These are phyloP conservation scores for Alternaria sp. DNA, from an alignment of 2,329 filamentous ascomycete species.

Conservation along the genomic window DNA sequence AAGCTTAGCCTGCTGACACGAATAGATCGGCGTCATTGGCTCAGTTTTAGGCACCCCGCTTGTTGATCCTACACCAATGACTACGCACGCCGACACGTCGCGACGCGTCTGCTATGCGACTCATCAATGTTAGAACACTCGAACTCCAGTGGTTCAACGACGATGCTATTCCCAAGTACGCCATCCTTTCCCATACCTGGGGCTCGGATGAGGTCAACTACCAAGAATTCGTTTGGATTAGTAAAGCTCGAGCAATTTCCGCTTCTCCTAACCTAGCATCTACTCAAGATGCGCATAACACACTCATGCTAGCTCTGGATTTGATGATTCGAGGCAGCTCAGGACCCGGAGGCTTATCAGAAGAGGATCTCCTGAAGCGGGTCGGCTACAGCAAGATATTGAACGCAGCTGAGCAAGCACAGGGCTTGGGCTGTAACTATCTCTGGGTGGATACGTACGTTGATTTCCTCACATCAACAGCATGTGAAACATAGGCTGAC, in stretches of 20 bases:
- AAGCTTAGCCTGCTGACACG: neutral
- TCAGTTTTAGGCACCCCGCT: conserved; percentile 10
- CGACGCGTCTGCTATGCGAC: conserved; percentile 32
- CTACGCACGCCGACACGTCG: neutral
- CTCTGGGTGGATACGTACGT: conserved; percentile 37
- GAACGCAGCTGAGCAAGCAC: conserved; percentile 24
- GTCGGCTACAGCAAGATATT: conserved; percentile 31
- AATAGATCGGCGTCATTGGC: neutral
- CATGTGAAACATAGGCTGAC: neutral
- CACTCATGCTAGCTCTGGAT: conserved; percentile 30
- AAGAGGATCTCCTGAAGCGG: conserved; percentile 27
- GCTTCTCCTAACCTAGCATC: conserved; percentile 6
- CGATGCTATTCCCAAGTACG: conserved; percentile 30
- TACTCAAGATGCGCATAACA: conserved; percentile 18
- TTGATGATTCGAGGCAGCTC: conserved; percentile 29
- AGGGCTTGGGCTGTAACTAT: conserved; percentile 20
- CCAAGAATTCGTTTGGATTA: conserved; percentile 31
- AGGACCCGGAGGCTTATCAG: conserved; percentile 15
- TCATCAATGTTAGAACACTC: conserved; percentile 35
- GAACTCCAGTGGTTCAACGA: conserved; percentile 35
- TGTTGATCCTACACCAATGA: conserved; percentile 6
- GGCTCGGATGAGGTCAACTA: conserved; percentile 27
- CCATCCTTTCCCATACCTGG: conserved; percentile 38
- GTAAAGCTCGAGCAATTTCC: conserved; percentile 20
- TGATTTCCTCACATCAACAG: neutral